Evolutionary conservation across 495 filamentous ascomycete species (phyloP).

Genomic region (Astrothelium subdiscretum): DNA sequence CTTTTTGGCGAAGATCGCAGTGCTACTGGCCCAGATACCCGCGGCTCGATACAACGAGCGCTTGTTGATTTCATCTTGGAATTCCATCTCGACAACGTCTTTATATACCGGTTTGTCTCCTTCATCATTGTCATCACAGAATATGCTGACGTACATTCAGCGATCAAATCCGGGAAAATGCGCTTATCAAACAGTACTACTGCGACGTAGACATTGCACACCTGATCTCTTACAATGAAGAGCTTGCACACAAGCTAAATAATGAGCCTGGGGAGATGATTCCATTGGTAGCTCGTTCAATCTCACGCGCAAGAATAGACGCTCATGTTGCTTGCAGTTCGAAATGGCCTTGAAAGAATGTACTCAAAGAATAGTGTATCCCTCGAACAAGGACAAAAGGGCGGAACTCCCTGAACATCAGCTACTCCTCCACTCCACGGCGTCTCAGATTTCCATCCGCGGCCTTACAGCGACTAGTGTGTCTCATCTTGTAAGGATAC

Average conservation of each 20-base stretch:
- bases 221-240: constrained; percentile 92
- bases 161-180: constrained; percentile 94
- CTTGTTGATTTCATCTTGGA: constrained; percentile 77
- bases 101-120: constrained; percentile 70
- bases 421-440: constrained; percentile 85
- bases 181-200: constrained; percentile 85
- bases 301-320: not conserved
- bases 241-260: constrained; percentile 81
- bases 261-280: constrained; percentile 89
- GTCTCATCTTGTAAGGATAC: constrained; percentile 87
- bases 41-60: constrained; percentile 32
- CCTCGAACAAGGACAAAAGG: constrained; percentile 56
- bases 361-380: constrained; percentile 80
- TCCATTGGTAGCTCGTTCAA: constrained; percentile 53
- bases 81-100: constrained; percentile 90
- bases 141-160: constrained; percentile 33
- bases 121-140: not conserved
- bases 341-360: constrained; percentile 82
- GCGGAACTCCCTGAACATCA: constrained; percentile 78
- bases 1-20: constrained; percentile 54
- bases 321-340: constrained; percentile 47
- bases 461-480: constrained; percentile 88
- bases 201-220: constrained; percentile 97
- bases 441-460: constrained; percentile 83
- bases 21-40: constrained; percentile 44